Base-by-base conservation (phyloP, 345 rosid genomes). In the Eutrema japonicum region DNA sequence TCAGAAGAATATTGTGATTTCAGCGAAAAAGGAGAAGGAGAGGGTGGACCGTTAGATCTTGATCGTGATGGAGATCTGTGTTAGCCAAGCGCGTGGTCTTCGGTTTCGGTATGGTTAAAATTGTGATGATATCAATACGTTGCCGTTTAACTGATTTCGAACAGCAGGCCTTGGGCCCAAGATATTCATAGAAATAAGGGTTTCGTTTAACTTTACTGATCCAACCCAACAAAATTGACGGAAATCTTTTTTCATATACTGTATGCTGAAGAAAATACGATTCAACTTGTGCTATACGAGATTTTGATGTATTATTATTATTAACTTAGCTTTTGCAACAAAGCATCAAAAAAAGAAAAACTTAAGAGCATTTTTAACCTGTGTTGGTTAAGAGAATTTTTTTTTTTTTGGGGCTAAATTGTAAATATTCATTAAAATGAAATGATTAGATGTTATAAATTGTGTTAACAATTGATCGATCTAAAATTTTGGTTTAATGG, bases 1-100 rank as follows among this genome's bases (percentile, higher is more conserved):
- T 65, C 66, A 29, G 37, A 56, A 12, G 5, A 3, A 22, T 18
- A 18, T 22, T 22, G 26, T 14, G 4, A 7, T 41, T 8, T 9
- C 6, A 8, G 59, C 66, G 66, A 73, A 65, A 49, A n/a, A 55
- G 50, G 41, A 49, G 53, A 47, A 48, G 40, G 26, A 64, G 63
- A 69, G 76, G 70, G 75, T 74, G 64, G 64, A 48, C 80, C 84
- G 84, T 81, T 71, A 30, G 77, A 78, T 73, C 22, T 52, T 42
- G 48, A 2, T 45, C 47, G 33, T n/a, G 70, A 42, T 68, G 38
- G 59, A 64, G 61, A 64, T 76, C 41, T 63, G 71, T 69, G 45
- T 68, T 52, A 11, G 64, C n/a, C 37, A 3, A 56, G 77, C 64
- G 65, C 71, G 64, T 47, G 65, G 45, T 58, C 37, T 50, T 59